Conservation (phyloP, 225 moss, liverwort and hornwort species). For the Anthoceros angustus region DNA sequence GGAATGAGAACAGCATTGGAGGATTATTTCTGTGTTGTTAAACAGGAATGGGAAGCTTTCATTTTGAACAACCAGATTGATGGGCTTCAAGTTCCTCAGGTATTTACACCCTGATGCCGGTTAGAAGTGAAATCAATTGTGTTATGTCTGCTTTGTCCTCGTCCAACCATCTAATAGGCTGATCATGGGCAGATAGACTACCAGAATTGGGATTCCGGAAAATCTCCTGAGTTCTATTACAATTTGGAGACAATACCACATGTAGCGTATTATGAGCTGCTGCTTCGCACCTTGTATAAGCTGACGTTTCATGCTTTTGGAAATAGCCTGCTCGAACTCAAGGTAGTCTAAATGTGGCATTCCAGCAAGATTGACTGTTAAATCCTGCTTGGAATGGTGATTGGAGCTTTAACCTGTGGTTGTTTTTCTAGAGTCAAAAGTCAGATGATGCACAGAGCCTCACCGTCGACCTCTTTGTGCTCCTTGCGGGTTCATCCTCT, state of each 20-base stretch:
- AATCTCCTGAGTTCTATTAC: slow-evolving; percentile 18
- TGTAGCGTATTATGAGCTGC: slow-evolving; percentile 17
- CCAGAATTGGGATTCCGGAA: slow-evolving; percentile 12
- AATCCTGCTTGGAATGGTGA: not conserved
- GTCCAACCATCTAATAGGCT: too few relatives aligned
- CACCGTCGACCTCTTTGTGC: slow-evolving; percentile 29
- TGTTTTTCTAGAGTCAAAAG: slow-evolving; percentile 12
- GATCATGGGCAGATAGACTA: slow-evolving; percentile 32
- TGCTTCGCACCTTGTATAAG: slow-evolving; percentile 31
- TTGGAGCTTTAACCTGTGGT: not conserved
- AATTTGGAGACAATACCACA: slow-evolving; percentile 27
- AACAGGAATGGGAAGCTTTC: not conserved
- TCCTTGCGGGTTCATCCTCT: slow-evolving; percentile 35
- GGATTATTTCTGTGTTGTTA: not conserved
- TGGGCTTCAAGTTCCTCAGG: not conserved
- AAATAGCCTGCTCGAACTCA: slow-evolving; percentile 14
- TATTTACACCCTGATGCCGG: not conserved
- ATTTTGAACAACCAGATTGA: not conserved
- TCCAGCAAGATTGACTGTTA: not conserved
- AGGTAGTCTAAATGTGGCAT: not conserved
- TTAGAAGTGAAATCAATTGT: not conserved
- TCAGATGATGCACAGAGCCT: slow-evolving; percentile 18
- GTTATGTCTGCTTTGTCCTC: not conserved
- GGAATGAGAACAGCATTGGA: not conserved
- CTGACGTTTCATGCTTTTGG: slow-evolving; percentile 18